A percentile compares a stretch with the other conserved stretches of the same genome.
These are phyloP conservation scores for Adansonia rubrostipa DNA, from an alignment of 441 rosid genomes.

Conservation along the genomic window DNA sequence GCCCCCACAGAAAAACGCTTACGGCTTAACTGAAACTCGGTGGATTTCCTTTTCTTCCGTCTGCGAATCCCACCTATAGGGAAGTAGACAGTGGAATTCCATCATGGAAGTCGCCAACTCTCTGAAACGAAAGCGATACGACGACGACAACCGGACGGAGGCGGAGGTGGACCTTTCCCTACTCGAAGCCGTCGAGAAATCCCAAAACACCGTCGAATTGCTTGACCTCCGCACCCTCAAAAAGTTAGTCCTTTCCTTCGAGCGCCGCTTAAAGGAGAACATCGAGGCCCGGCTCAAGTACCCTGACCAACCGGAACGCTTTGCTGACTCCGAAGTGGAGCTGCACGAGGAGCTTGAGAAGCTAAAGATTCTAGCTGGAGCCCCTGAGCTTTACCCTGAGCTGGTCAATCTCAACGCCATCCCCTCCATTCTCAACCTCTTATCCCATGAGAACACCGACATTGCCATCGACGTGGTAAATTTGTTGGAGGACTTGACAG, in stretches of 20 bases:
- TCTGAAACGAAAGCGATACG: conserved; percentile 26
- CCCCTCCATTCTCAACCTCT: conserved; percentile 80
- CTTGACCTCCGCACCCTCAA: conserved; percentile 83
- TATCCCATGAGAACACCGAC: conserved; percentile 84
- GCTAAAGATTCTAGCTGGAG: conserved; percentile 90
- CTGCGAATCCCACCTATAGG: too few relatives aligned
- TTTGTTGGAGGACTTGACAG: conserved; percentile 87
- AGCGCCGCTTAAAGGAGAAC: conserved; percentile 94
- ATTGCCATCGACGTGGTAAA: conserved; percentile 91
- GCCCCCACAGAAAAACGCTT: background rate
- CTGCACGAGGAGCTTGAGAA: conserved; percentile 90
- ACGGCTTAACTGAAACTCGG: background rate
- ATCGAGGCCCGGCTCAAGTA: conserved; percentile 96
- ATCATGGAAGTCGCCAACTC: conserved; percentile 22
- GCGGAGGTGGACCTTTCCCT: conserved; percentile 51
- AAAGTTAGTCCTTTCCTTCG: conserved; percentile 90
- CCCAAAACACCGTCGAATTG: conserved; percentile 63
- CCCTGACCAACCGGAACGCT: conserved; percentile 84
- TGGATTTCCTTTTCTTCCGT: background rate
- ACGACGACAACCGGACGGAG: conserved; percentile 44
- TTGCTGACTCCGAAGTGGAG: conserved; percentile 92
- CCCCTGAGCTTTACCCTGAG: conserved; percentile 95
- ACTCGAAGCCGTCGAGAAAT: conserved; percentile 87
- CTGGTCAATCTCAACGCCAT: conserved; percentile 70
- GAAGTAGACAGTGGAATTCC: background rate